Conservation (phyloP, 768 basidiomycete genomes). For the Boletus subparvulus region DNA sequence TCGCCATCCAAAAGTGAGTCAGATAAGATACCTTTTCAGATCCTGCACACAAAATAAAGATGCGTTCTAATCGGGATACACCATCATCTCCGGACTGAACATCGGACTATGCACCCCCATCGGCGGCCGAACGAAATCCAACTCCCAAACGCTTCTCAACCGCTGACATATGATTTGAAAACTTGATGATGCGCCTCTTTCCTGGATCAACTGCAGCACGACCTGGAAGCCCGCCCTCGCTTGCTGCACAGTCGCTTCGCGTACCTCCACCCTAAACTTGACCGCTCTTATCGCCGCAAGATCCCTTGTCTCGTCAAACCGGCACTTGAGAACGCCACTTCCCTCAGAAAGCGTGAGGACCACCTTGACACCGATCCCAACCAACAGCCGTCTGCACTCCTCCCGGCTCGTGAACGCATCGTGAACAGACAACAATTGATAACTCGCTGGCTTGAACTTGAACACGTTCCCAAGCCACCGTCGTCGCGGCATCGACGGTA, state of each 20-base stretch:
- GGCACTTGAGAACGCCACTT: slow-evolving; percentile 71
- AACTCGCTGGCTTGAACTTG: slow-evolving; percentile 71
- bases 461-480: slow-evolving; percentile 90
- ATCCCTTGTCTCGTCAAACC: slow-evolving; percentile 65
- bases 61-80: slow-evolving; percentile 29
- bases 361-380: slow-evolving; percentile 68
- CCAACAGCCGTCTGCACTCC: slow-evolving; percentile 72
- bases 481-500: slow-evolving; percentile 49
- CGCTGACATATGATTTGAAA: slow-evolving; percentile 74
- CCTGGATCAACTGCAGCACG: slow-evolving; percentile 67
- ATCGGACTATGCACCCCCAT: slow-evolving; percentile 17
- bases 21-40: slow-evolving; percentile 7
- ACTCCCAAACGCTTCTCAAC: slow-evolving; percentile 67
- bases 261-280: slow-evolving; percentile 82
- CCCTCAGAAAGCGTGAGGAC: slow-evolving; percentile 64
- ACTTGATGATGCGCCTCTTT: slow-evolving; percentile 82
- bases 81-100: slow-evolving; percentile 35
- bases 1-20: not conserved
- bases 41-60: slow-evolving; percentile 14
- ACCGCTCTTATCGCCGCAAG: slow-evolving; percentile 61
- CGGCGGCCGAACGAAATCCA: slow-evolving; percentile 42
- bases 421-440: slow-evolving; percentile 55
- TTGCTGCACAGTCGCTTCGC: slow-evolving; percentile 41
- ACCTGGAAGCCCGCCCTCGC: slow-evolving; percentile 51
- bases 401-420: slow-evolving; percentile 65